phyloP scores from a whole-genome alignment of 202 grass and related monocot genomes.

The Panicum virgatum region DNA sequence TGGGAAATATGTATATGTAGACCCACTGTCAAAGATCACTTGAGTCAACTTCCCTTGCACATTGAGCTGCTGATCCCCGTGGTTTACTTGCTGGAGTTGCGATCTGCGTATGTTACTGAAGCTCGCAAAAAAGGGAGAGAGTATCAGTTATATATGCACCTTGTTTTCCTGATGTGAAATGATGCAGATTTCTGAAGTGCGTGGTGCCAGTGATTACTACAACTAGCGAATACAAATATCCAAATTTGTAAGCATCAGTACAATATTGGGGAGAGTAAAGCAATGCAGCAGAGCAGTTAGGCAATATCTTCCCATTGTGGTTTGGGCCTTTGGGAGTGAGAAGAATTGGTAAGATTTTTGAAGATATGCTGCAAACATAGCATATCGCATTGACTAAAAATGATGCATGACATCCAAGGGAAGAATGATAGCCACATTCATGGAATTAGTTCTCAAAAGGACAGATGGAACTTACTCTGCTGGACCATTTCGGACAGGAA shows the following conservation, averaged over 20 bases:
- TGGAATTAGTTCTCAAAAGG: neutral
- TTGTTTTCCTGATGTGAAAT: neutral
- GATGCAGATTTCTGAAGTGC: neutral
- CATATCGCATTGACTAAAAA: conserved; percentile 22
- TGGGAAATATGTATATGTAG: conserved; percentile 82
- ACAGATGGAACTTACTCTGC: conserved; percentile 66
- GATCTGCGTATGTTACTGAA: conserved; percentile 64
- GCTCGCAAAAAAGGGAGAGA: neutral
- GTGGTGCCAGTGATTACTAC: neutral
- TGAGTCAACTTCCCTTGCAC: conserved; percentile 48
- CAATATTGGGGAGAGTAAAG: conserved; percentile 16
- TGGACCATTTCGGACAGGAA: conserved; percentile 61
- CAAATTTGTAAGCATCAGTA: neutral
- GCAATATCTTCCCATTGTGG: conserved; percentile 15
- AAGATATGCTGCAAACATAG: conserved; percentile 17
- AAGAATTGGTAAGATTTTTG: conserved; percentile 10
- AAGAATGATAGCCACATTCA: conserved; percentile 13
- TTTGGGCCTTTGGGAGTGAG: conserved; percentile 3
- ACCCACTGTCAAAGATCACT: conserved; percentile 82
- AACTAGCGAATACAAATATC: neutral
- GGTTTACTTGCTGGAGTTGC: conserved; percentile 54
- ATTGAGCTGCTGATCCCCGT: conserved; percentile 56
- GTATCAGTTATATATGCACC: neutral
- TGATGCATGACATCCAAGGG: conserved; percentile 6
- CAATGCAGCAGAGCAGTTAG: neutral